A percentile compares a stretch with the other conserved stretches of the same genome.
Conservation (phyloP, 805 yeast species). For the Yamadazyma insecticola region DNA sequence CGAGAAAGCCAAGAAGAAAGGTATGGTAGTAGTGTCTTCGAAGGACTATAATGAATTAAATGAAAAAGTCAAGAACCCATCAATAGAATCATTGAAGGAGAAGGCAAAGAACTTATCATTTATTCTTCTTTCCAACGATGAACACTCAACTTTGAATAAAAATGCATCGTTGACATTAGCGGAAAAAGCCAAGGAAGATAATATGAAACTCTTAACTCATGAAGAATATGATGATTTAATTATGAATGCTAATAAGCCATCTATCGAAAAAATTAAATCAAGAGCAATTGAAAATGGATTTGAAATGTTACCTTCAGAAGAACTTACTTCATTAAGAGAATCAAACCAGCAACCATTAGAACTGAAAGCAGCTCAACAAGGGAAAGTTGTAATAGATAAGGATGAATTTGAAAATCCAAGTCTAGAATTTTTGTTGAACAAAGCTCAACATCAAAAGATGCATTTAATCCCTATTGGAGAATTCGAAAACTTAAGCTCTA, state of each 20-base stretch:
- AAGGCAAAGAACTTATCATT: slow-evolving; percentile 13
- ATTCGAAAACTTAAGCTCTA: slow-evolving; percentile 5
- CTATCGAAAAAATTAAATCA: slow-evolving; percentile 19
- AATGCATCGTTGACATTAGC: slow-evolving; percentile 20
- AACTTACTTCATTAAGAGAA: slow-evolving; percentile 12
- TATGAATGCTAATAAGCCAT: slow-evolving; percentile 23
- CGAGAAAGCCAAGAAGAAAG: slow-evolving; percentile 21
- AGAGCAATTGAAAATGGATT: slow-evolving; percentile 26
- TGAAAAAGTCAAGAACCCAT: slow-evolving; percentile 17
- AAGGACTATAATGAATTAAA: slow-evolving; percentile 24
- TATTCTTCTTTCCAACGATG: slow-evolving; percentile 8
- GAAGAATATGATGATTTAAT: slow-evolving; percentile 29
- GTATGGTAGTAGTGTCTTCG: slow-evolving; percentile 15
- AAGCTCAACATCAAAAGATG: slow-evolving; percentile 9
- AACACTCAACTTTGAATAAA: slow-evolving; percentile 6
- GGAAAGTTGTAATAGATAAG: slow-evolving; percentile 12
- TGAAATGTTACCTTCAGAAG: slow-evolving; percentile 22
- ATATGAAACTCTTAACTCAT: slow-evolving; percentile 9
- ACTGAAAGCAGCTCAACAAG: slow-evolving; percentile 14
- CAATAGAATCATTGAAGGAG: slow-evolving; percentile 21
- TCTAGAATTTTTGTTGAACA: slow-evolving; percentile 10
- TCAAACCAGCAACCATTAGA: slow-evolving; percentile 11
- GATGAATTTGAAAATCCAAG: slow-evolving; percentile 15
- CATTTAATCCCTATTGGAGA: slow-evolving; percentile 10
- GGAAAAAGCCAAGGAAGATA: slow-evolving; percentile 19